Percentiles rank a stretch among this genome's conserved stretches.
phyloP scores from a whole-genome alignment of 148 eudicot genomes.

The Chenopodium quinoa region DNA sequence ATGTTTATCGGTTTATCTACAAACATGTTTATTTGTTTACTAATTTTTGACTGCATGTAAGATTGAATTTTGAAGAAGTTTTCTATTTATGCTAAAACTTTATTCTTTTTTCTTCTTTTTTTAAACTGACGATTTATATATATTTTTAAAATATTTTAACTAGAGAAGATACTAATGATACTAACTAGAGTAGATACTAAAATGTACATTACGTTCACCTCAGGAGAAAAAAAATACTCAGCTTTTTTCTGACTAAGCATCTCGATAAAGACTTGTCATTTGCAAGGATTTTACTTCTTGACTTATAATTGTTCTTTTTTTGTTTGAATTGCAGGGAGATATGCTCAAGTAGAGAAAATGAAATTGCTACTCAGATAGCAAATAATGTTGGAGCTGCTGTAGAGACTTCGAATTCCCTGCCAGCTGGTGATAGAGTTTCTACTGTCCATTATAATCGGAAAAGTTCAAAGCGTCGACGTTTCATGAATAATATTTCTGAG shows the following conservation, averaged over 20 bases:
- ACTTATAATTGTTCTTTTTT: conserved; percentile 3
- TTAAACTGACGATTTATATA: too few species aligned
- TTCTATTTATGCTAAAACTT: not conserved
- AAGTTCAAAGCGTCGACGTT: conserved; percentile 71
- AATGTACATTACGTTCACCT: not conserved
- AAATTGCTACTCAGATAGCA: conserved; percentile 71
- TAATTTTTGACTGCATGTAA: not conserved
- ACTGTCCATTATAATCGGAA: conserved; percentile 71
- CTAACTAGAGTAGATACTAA: not conserved
- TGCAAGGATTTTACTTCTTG: not conserved
- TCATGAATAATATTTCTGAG: conserved; percentile 45
- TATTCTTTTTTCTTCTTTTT: not conserved
- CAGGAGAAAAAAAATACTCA: too few species aligned
- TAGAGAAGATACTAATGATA: too few species aligned
- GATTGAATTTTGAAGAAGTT: not conserved
- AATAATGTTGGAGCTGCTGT: conserved; percentile 85
- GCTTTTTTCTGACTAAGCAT: not conserved
- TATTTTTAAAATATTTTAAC: too few species aligned
- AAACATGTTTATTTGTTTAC: not conserved
- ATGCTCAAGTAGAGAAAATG: conserved; percentile 67
- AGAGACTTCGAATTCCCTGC: conserved; percentile 67
- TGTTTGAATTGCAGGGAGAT: conserved; percentile 61
- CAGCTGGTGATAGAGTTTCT: conserved; percentile 44
- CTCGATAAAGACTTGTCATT: not conserved
- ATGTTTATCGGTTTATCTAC: not conserved